Evolutionary conservation across 2,329 filamentous ascomycete genomes (phyloP), one percentile per base, ranked within the genome.

Genomic region (Epichloe aotearoae): DNA sequence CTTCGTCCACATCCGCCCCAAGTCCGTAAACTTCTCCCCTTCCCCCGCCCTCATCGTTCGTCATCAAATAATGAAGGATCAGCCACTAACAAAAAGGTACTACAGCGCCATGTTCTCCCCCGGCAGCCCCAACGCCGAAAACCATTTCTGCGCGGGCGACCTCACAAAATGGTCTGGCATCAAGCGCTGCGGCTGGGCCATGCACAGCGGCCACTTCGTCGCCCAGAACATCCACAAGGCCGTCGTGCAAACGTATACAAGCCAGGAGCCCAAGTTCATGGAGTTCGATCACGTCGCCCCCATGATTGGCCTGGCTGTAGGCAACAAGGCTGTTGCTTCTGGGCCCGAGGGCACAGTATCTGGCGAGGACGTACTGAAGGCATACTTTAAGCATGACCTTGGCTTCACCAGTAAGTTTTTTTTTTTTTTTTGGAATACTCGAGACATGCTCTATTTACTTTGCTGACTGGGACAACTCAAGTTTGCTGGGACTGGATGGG

Each of bases 121-220:
- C 2, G 67, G 67, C 0, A 69, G 78, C 0, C 72, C 80, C 4
- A 83, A 87, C 55, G 66, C 76, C 12, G 67, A 70, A 0, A 65
- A 67, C 30, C 86, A 90, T 63, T 85, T 83, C 59, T 84, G 81
- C 12, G 73, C 79, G 23, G 86, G 86, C 15, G 86, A 91, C 61
- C 69, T 86, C 15, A 77, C 76, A 34, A 69, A 72, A 46, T 90
- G 86, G 86, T 77, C 82, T 0, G 86, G 85, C 42, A 88, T 91
- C 69, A 90, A 88, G 71, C 82, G 86, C 43, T 87, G 83, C 58
- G 86, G 86, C 23, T 78, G 73, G 15, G 86, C 86, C 36, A 86
- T 90, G 76, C 78, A 85, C 60, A 81, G 83, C 72, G 86, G 85
- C 38, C 77, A 82, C 59, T 73, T 76, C 54, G 77, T 77, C 3